Base-by-base conservation (phyloP, 2,329 filamentous ascomycete species). In the Aureobasidium zeae region DNA sequence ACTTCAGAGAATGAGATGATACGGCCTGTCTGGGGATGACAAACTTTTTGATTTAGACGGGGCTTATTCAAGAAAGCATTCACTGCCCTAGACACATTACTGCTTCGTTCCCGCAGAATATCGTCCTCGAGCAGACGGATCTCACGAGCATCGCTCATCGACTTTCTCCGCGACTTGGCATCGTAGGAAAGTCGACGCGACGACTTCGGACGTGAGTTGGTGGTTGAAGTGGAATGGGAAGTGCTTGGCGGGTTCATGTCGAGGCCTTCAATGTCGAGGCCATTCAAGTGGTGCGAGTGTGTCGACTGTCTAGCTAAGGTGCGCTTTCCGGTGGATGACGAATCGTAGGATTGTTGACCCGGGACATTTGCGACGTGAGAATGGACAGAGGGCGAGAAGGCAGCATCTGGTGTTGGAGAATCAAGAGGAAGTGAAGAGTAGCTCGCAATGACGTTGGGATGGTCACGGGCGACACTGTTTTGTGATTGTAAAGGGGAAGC, bases 1-100 rank as follows among this genome's bases (percentile, higher is more conserved):
- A 98, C 91, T 61, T 98, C 91, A 0, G 89, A 96, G 57, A 95
- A 98, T 1, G 87, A 93, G 52, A 98, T 95, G 3, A 83, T 72
- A 12, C 91, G 79, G 1, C 88, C 87, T 0, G 85, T 93, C 47
- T 85, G 81, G 1, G 87, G 86, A 62, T 95, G 86, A 16, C 73
- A 72, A 39, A 96, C 86, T 63, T 83, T 94, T 56, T 94, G 88
- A 3, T 86, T 93, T 43, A 98, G 65, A 6, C 88, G 79, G 0
- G 86, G 80, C 9, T 86, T 86, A 54, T 79, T 79, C 5, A 96
- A 70, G 57, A 94, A 98, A 2, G 81, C 77, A 45, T 87, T 79
- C 1, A 98, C 87, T 1, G 86, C 86, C 55, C 88, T 76, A 52
- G 95, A 88, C 30, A 96, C 77, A 0, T 88, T 93, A 62, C 95